These are phyloP conservation scores for Apiospora rasikravindrae DNA, from an alignment of 2,329 filamentous ascomycete species.

Conservation along the genomic window DNA sequence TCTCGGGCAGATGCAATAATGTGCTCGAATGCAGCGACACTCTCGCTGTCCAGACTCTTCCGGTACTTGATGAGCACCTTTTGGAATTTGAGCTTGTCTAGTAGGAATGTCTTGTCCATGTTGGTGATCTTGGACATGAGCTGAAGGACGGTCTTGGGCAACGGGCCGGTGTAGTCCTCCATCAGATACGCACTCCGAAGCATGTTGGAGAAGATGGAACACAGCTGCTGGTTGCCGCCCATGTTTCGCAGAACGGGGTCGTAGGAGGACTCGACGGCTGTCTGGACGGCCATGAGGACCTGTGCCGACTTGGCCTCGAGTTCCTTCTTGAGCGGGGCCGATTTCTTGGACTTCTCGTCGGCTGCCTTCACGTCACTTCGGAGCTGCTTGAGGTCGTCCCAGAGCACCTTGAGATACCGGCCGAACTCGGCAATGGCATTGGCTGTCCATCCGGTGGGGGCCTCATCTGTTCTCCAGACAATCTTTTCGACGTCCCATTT, in stretches of 20 bases:
- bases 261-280: slow-evolving; percentile 60
- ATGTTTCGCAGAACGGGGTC: slow-evolving; percentile 62
- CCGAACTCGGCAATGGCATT: slow-evolving; percentile 56
- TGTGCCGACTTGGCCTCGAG: slow-evolving; percentile 53
- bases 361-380: slow-evolving; percentile 47
- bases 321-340: slow-evolving; percentile 34
- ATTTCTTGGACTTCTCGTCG: slow-evolving; percentile 47
- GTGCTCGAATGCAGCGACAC: slow-evolving; percentile 50
- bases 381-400: slow-evolving; percentile 52
- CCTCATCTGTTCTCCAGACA: slow-evolving; percentile 30
- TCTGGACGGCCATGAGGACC: slow-evolving; percentile 57
- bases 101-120: slow-evolving; percentile 60
- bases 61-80: slow-evolving; percentile 70
- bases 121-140: slow-evolving; percentile 68
- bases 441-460: slow-evolving; percentile 47
- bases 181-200: slow-evolving; percentile 60
- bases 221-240: slow-evolving; percentile 61
- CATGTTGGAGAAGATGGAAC: slow-evolving; percentile 58
- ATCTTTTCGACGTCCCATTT: slow-evolving; percentile 36
- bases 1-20: slow-evolving; percentile 39
- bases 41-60: slow-evolving; percentile 64
- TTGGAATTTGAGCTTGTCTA: slow-evolving; percentile 69
- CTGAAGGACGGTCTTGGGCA: slow-evolving; percentile 61
- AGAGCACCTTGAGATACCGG: slow-evolving; percentile 54
- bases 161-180: slow-evolving; percentile 56